phyloP scores from a whole-genome alignment of 2,329 filamentous ascomycete genomes.

The Hymenotorrendiella dingleyae region DNA sequence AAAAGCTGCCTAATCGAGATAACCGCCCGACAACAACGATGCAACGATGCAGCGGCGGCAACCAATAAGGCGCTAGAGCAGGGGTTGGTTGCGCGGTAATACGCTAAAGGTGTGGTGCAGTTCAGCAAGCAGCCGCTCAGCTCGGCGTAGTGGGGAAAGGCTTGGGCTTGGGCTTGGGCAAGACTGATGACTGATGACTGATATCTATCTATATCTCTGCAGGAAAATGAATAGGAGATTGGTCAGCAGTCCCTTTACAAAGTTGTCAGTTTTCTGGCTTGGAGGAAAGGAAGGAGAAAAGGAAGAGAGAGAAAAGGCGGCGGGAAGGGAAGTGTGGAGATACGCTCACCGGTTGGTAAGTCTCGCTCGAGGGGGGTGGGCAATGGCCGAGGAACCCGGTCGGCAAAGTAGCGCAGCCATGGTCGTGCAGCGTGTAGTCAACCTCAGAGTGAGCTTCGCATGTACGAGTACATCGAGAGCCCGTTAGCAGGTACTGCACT shows the following conservation, averaged over 20 bases:
- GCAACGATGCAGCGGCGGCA: constrained; percentile 22
- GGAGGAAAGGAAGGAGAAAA: constrained; percentile 13
- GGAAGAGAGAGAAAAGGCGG: constrained; percentile 17
- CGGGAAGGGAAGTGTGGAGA: background rate
- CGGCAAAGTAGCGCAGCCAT: background rate
- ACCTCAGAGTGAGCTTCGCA: too few relatives aligned
- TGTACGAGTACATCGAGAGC: too few relatives aligned
- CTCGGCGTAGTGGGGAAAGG: constrained; percentile 2
- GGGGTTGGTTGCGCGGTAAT: constrained; percentile 17
- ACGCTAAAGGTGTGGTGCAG: constrained; percentile 23
- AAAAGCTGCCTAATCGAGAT: constrained; percentile 27
- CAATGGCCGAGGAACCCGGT: background rate
- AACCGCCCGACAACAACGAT: too few relatives aligned
- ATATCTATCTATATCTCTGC: too few relatives aligned
- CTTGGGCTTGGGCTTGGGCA: too few relatives aligned
- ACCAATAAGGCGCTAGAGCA: constrained; percentile 24
- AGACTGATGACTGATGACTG: too few relatives aligned
- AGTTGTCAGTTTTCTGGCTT: too few relatives aligned
- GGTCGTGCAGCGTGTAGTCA: background rate
- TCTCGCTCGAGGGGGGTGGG: background rate
- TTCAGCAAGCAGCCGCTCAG: constrained; percentile 11
- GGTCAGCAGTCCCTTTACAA: too few relatives aligned
- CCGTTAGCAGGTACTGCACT: too few relatives aligned
- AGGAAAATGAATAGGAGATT: too few relatives aligned
- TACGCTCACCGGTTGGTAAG: background rate